Base-by-base conservation (phyloP, 305 asterid species). In the Fraxinus angustifolia region DNA sequence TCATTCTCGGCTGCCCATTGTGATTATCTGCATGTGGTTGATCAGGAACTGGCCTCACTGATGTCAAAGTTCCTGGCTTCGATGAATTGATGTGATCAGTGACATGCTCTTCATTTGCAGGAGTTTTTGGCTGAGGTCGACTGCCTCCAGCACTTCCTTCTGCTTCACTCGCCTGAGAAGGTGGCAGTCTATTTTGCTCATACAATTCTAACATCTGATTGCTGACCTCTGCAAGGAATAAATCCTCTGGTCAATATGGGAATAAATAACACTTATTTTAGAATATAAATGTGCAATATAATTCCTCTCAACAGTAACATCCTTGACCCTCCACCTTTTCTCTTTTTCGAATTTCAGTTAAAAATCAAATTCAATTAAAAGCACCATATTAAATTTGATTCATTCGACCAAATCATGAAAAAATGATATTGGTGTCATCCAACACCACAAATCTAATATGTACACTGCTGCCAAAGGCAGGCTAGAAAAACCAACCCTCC, bases 121-220 rank as follows among this genome's bases (percentile, higher is more conserved):
- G 88, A 77, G 87, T 85, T 85, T 90, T 93, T 3, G 89, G 80
- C 14, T 83, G 87, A 82, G 90, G 93, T 79, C 92, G 91, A 81
- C 82, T 86, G 76, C 88, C 94, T 45, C 90, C 94, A 35, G 87
- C 94, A 87, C 97, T 91, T 65, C 90, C 97, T 83, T 93, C 97
- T 31, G 94, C 94, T 88, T 95, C 99, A 81, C 93, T 89, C 73
- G 90, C 92, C 85, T 91, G 98, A 78, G 95, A 86, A 72, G 85
- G 92, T 4, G 95, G 94, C 80, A 87, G 86, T 87, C 89, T 88
- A 76, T 90, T 94, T 81, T 94, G 98, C 81, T 96, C 99, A 75
- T 96, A 96, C 84, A 96, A 73, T 87, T 96, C 99, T 80, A 96
- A 86, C 98, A 96, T 93, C 88, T 96, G 99, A 86, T 96, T 96